These are phyloP conservation scores for Kockovaella imperatae DNA, from an alignment of 768 basidiomycete genomes.

Conservation along the genomic window DNA sequence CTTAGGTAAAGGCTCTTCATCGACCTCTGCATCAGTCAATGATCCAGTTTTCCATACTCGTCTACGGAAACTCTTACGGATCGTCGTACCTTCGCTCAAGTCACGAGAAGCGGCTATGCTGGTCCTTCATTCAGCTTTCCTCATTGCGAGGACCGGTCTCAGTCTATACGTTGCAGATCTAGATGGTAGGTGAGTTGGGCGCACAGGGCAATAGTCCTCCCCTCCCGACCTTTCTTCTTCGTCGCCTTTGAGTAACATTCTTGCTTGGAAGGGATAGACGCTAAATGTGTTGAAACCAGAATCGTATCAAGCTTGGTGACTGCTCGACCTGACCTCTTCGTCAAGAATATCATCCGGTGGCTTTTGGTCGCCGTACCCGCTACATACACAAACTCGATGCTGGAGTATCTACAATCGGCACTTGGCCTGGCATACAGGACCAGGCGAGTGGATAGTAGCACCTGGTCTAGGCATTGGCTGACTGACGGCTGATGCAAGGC, in stretches of 20 bases:
- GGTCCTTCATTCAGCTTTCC: slow-evolving; percentile 76
- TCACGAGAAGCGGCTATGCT: slow-evolving; percentile 84
- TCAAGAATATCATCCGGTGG: slow-evolving; percentile 81
- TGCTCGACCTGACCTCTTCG: slow-evolving; percentile 67
- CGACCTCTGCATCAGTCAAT: slow-evolving; percentile 51
- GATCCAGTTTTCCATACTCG: slow-evolving; percentile 84
- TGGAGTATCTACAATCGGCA: slow-evolving; percentile 88
- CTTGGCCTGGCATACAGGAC: slow-evolving; percentile 48
- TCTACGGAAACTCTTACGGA: slow-evolving; percentile 65
- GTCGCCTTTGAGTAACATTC: neutral
- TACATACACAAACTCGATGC: slow-evolving; percentile 53
- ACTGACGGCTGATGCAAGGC: slow-evolving; percentile 50
- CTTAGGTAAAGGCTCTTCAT: slow-evolving; percentile 21
- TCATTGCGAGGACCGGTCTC: slow-evolving; percentile 81
- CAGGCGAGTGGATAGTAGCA: slow-evolving; percentile 7
- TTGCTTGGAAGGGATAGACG: neutral
- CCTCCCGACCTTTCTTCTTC: neutral
- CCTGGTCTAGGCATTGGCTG: slow-evolving; percentile 41
- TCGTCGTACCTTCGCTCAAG: slow-evolving; percentile 76
- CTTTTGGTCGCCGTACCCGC: slow-evolving; percentile 76
- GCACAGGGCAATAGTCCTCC: no score
- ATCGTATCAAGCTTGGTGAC: slow-evolving; percentile 93
- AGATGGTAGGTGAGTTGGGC: slow-evolving; percentile 63
- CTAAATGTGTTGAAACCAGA: slow-evolving; percentile 46
- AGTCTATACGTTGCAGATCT: slow-evolving; percentile 89